phyloP scores from a whole-genome alignment of 352 stramenopile genomes.

The Phytophthora rubi region DNA sequence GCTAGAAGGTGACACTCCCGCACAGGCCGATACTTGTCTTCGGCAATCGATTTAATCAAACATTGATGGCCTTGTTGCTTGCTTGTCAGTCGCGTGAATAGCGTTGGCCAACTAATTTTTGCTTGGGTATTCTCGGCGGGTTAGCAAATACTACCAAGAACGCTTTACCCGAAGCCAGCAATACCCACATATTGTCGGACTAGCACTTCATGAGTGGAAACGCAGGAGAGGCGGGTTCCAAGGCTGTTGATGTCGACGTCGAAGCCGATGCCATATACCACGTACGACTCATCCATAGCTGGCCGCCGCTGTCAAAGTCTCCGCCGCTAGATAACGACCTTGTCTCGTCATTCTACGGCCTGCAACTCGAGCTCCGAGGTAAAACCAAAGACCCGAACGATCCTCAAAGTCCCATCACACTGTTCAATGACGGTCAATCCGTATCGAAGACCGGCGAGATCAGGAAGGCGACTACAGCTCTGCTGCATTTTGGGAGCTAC shows the following conservation, averaged over 20 bases:
- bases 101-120: constrained; percentile 2
- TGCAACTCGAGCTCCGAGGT: constrained; percentile 53
- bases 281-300: constrained; percentile 43
- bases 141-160: constrained; percentile 11
- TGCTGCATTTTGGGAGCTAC: constrained; percentile 13
- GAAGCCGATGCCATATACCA: constrained; percentile 44
- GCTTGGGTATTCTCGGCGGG: background rate
- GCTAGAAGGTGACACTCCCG: constrained; percentile 8
- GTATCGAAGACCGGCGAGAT: constrained; percentile 10
- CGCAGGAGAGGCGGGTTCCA: background rate
- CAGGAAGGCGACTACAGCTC: constrained; percentile 5
- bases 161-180: background rate
- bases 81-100: too few species aligned
- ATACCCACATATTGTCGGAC: background rate
- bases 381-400: constrained; percentile 3
- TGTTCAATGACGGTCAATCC: constrained; percentile 24
- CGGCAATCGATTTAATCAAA: too few species aligned
- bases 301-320: constrained; percentile 18
- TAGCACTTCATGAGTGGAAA: constrained; percentile 26
- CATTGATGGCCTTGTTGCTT: too few species aligned
- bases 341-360: constrained; percentile 46
- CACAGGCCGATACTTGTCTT: background rate
- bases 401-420: constrained; percentile 8
- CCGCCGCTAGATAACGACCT: constrained; percentile 19
- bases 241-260: background rate